Percentiles rank a stretch among this genome's conserved stretches.
Evolutionary conservation across 495 filamentous ascomycete genomes (phyloP).

Genomic region (Neurospora terricola): DNA sequence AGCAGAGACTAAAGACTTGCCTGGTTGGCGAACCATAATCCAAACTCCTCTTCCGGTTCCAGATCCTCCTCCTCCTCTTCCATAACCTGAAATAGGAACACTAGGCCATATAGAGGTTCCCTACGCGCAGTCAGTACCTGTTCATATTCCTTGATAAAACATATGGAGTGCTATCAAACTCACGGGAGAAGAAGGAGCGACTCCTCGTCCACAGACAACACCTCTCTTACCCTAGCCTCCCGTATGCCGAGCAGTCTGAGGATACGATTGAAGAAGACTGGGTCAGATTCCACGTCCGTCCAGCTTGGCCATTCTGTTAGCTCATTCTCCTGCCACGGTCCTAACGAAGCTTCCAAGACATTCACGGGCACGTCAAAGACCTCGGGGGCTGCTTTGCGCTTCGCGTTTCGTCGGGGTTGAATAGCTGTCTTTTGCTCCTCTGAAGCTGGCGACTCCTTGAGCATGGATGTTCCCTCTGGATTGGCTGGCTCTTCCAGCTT

Average conservation of each 20-base stretch:
- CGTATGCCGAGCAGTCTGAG: constrained; percentile 66
- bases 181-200: constrained; percentile 57
- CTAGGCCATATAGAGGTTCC: constrained; percentile 66
- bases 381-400: constrained; percentile 27
- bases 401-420: constrained; percentile 20
- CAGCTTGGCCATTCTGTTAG: constrained; percentile 51
- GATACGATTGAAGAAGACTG: constrained; percentile 81
- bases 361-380: constrained; percentile 21
- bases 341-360: constrained; percentile 27
- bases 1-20: constrained; percentile 28
- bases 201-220: constrained; percentile 64
- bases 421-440: background rate
- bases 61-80: constrained; percentile 33
- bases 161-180: constrained; percentile 5
- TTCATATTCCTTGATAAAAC: background rate
- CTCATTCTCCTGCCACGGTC: constrained; percentile 31
- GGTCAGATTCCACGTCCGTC: constrained; percentile 85
- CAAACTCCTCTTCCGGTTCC: constrained; percentile 42
- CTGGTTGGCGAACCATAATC: constrained; percentile 91
- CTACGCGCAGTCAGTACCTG: constrained; percentile 22
- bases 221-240: constrained; percentile 65
- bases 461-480: background rate
- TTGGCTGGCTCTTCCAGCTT: background rate
- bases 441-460: background rate
- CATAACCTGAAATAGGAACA: constrained; percentile 72